Evolutionary conservation across 1,139 yeast species (phyloP).

Genomic region (Ogataea hybrid): DNA sequence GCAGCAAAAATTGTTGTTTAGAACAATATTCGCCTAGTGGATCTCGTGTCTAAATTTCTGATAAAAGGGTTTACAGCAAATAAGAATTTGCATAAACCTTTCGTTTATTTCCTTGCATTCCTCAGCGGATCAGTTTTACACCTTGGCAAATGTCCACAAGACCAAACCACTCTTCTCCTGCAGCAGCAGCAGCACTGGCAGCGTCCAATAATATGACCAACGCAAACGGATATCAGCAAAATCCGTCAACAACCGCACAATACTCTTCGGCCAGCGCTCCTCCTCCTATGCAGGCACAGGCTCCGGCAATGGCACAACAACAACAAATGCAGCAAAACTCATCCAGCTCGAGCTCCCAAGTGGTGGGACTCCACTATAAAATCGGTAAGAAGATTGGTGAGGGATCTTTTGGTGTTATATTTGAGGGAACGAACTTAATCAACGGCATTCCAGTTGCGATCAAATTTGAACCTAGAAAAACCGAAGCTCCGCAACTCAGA

Average conservation of each 20-base stretch:
- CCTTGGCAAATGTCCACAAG: slow-evolving; percentile 18
- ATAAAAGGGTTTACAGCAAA: slow-evolving; percentile 2
- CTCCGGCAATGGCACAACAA: slow-evolving; percentile 11
- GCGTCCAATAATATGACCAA: slow-evolving; percentile 24
- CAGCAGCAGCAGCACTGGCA: slow-evolving; percentile 32
- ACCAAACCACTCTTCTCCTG: slow-evolving; percentile 28
- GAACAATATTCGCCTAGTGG: slow-evolving; percentile 1
- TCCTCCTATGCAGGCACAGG: slow-evolving; percentile 16
- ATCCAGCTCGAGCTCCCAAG: slow-evolving; percentile 38
- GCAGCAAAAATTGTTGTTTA: neutral
- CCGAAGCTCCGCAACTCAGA: slow-evolving; percentile 77
- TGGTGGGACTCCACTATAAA: slow-evolving; percentile 77
- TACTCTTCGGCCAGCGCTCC: slow-evolving; percentile 22
- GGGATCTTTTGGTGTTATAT: slow-evolving; percentile 81
- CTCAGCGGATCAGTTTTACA: slow-evolving; percentile 8
- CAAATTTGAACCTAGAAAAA: slow-evolving; percentile 75
- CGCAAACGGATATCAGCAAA: slow-evolving; percentile 23
- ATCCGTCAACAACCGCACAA: slow-evolving; percentile 28
- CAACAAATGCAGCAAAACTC: slow-evolving; percentile 15
- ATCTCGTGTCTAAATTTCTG: neutral
- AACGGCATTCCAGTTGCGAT: slow-evolving; percentile 77
- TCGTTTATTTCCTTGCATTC: slow-evolving; percentile 7
- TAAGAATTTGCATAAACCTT: neutral
- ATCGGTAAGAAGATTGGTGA: slow-evolving; percentile 84
- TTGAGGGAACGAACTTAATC: slow-evolving; percentile 75